A percentile compares a stretch with the other conserved stretches of the same genome.
Evolutionary conservation across 768 basidiomycete genomes (phyloP).

Genomic region (Russula ochroleuca): DNA sequence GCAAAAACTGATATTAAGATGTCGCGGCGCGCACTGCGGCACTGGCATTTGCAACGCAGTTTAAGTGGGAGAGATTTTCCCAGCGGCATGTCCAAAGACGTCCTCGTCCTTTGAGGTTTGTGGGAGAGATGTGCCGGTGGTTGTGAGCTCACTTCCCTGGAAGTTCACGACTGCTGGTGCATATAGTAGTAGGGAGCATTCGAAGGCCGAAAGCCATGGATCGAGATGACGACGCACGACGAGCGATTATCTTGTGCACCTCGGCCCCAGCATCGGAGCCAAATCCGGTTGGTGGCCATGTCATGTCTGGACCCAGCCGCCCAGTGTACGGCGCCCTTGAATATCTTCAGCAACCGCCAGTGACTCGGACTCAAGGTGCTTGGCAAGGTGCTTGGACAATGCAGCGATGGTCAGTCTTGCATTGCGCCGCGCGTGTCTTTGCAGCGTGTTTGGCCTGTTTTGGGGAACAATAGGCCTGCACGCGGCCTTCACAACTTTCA

Average conservation of each 20-base stretch:
- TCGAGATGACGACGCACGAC: background rate
- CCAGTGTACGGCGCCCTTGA: too few species aligned
- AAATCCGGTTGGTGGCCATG: background rate
- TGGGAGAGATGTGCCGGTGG: slow-evolving; percentile 49
- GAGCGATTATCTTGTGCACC: too few species aligned
- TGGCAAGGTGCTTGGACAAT: background rate
- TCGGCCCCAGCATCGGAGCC: background rate
- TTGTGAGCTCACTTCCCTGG: slow-evolving; percentile 56
- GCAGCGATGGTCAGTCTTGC: background rate
- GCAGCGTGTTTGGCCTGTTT: slow-evolving; percentile 4
- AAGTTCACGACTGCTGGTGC: slow-evolving; percentile 37
- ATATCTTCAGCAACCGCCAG: background rate
- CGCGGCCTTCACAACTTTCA: background rate
- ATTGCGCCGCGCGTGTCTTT: background rate
- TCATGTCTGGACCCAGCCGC: too few species aligned
- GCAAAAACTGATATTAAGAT: slow-evolving; percentile 42
- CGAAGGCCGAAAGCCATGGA: background rate
- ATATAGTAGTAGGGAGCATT: background rate
- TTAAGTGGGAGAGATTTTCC: background rate
- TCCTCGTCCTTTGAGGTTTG: background rate
- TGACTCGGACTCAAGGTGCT: background rate
- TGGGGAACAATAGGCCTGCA: slow-evolving; percentile 13
- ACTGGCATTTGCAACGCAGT: slow-evolving; percentile 49
- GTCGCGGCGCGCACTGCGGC: too few species aligned
- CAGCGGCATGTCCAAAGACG: background rate